Base-by-base conservation (phyloP, 495 filamentous ascomycete species). In the Parathielavia hyrcaniae region DNA sequence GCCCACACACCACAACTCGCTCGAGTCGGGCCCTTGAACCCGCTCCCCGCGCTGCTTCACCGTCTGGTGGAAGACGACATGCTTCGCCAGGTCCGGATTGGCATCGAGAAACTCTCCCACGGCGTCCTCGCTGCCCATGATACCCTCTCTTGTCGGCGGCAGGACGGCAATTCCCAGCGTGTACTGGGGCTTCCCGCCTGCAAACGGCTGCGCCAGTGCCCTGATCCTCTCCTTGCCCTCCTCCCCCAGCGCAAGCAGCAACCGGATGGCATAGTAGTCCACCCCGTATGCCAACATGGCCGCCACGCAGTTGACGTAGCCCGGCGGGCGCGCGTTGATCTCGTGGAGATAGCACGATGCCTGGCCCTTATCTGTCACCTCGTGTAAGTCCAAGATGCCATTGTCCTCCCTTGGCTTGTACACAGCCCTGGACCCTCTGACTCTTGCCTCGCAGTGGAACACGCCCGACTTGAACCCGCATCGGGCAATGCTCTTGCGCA, bases 261-360 rank as follows among this genome's bases (percentile, higher is more conserved):
- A 43, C 36, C 46, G 55, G n/a, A 70, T 57, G 5, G 51, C 68
- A 48, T 62, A 71, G 57, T 69, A 71, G 55, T 73, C 71, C 13
- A 77, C 64, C 12, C 74, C 73, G 52, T 75, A 71, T 1, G 72
- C 65, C 16, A 63, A 36, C 19, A 61, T 22, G 13, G 61, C 54
- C 2, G 63, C 61, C 10, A 53, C 53, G 22, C 64, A 60, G 11
- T 59, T 65, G 38, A 59, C 48, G 30, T 61, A 63, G 9, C 70
- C 72, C 4, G 69, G 67, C 1, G 69, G 59, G 6, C 71, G 65
- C 13, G 69, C 60, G 54, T 74, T 74, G 50, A 72, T 60, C 56
- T 74, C 70, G 40, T 67, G 59, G 19, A 74, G 65, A 23, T 62
- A 74, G 45, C 23, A 69, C 60, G 50, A 45, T 38, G 50, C 32